Evolutionary conservation across 2,329 filamentous ascomycete species (phyloP).

Genomic region (Fusarium caatingaense): DNA sequence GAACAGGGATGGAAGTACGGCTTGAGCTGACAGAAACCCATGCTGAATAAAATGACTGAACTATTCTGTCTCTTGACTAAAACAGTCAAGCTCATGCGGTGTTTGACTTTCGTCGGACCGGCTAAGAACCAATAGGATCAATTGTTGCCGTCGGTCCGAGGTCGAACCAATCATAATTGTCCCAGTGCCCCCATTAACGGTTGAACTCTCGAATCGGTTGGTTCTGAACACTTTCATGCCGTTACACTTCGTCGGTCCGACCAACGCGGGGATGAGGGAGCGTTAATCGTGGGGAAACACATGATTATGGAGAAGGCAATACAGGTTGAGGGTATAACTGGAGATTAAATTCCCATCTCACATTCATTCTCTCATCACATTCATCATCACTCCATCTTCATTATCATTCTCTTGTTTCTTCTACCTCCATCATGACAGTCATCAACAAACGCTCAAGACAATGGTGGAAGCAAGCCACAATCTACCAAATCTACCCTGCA

Average conservation of each 20-base stretch:
- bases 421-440: slow-evolving; percentile 32
- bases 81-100: neutral
- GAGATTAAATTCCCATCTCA: neutral
- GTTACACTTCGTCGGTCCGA: slow-evolving; percentile 26
- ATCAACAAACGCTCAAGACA: slow-evolving; percentile 37
- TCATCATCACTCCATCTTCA: neutral
- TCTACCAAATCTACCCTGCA: slow-evolving; percentile 69
- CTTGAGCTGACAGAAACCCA: neutral
- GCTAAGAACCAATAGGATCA: slow-evolving; percentile 7
- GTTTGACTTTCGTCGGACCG: slow-evolving; percentile 34
- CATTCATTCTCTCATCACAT: neutral
- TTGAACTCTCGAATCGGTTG: neutral
- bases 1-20: neutral
- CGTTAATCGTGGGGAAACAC: slow-evolving; percentile 3
- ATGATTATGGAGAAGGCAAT: neutral
- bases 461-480: slow-evolving; percentile 67
- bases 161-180: neutral
- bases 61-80: neutral
- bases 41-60: too few relatives aligned
- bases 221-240: too few relatives aligned
- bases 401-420: neutral
- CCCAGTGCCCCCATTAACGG: too few relatives aligned
- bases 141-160: slow-evolving; percentile 28
- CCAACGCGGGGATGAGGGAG: neutral
- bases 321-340: neutral